phyloP scores from a whole-genome alignment of 768 basidiomycete genomes.

The Trametes coccinea region DNA sequence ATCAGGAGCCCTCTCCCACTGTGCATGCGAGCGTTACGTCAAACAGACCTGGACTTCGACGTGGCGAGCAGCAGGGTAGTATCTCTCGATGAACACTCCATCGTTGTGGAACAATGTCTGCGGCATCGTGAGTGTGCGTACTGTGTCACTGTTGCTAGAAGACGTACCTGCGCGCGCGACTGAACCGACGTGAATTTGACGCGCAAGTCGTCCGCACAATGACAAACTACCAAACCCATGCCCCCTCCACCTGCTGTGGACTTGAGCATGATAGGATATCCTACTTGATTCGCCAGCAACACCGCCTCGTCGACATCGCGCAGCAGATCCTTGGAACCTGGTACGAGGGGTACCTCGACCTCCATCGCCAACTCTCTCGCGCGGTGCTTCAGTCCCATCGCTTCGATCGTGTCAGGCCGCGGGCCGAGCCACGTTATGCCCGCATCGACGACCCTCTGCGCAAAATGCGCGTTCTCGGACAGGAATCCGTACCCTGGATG shows the following conservation, averaged over 20 bases:
- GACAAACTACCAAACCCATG: constrained; percentile 62
- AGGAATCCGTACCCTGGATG: constrained; percentile 70
- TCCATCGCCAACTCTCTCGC: constrained; percentile 47
- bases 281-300: constrained; percentile 41
- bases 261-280: constrained; percentile 67
- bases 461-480: constrained; percentile 62
- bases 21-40: too few relatives aligned
- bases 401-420: constrained; percentile 44
- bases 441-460: constrained; percentile 42
- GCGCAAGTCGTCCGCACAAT: constrained; percentile 39
- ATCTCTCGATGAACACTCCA: constrained; percentile 61
- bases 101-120: constrained; percentile 50
- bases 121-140: not conserved
- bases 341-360: constrained; percentile 55
- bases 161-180: constrained; percentile 46
- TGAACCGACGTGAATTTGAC: constrained; percentile 39
- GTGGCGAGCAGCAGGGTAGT: constrained; percentile 56
- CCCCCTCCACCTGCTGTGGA: constrained; percentile 72
- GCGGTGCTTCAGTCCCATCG: constrained; percentile 66
- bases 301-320: constrained; percentile 42
- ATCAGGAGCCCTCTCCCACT: too few relatives aligned
- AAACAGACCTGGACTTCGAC: constrained; percentile 59
- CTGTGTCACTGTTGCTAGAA: not conserved
- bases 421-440: constrained; percentile 65
- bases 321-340: constrained; percentile 55